A percentile compares a stretch with the other conserved stretches of the same genome.
These are phyloP conservation scores for Penicillium sp. DNA, from an alignment of 2,329 filamentous ascomycete species.

Conservation along the genomic window DNA sequence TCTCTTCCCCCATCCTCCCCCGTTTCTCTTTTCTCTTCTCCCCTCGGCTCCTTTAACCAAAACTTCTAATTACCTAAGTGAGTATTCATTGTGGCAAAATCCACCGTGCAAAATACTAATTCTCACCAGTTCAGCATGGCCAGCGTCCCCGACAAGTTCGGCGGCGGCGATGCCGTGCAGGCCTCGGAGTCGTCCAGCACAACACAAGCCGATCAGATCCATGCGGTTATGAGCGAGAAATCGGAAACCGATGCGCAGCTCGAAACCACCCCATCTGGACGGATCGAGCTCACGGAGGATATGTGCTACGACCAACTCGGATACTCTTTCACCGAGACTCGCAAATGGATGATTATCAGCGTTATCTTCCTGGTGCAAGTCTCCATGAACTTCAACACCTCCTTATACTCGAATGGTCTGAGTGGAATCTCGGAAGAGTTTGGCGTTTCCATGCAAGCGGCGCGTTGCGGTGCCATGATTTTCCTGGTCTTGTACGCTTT, in stretches of 20 bases:
- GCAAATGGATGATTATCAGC: constrained; percentile 72
- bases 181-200: constrained; percentile 35
- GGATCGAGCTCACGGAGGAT: constrained; percentile 47
- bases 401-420: constrained; percentile 69
- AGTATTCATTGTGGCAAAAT: background rate
- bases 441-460: constrained; percentile 64
- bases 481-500: constrained; percentile 80
- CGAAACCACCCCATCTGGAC: constrained; percentile 21
- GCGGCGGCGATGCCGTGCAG: constrained; percentile 26
- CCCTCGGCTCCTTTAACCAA: background rate
- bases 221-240: constrained; percentile 22
- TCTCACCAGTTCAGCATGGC: constrained; percentile 19
- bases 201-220: constrained; percentile 29
- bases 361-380: constrained; percentile 72
- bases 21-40: background rate
- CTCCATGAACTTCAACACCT: constrained; percentile 78
- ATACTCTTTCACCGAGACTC: constrained; percentile 58
- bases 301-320: constrained; percentile 67
- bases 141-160: constrained; percentile 14
- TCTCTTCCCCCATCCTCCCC: background rate
- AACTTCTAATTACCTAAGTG: background rate
- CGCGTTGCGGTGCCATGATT: constrained; percentile 71
- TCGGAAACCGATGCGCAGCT: constrained; percentile 17
- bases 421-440: constrained; percentile 66
- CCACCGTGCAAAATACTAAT: background rate